phyloP scores from a whole-genome alignment of 2,329 filamentous ascomycete species.

The Aspergillus flavus region DNA sequence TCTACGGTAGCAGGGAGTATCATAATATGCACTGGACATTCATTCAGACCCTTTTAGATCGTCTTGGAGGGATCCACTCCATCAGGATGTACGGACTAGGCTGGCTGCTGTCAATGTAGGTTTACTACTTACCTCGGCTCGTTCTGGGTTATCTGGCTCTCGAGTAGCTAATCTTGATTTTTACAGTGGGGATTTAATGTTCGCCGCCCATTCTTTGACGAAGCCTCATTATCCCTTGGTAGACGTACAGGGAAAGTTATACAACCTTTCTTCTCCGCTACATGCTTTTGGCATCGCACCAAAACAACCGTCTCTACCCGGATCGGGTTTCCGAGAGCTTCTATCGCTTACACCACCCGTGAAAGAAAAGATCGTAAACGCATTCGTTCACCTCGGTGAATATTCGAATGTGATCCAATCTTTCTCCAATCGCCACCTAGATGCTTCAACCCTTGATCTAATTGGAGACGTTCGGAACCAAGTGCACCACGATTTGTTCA shows the following conservation, averaged over 20 bases:
- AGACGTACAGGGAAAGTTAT: background rate
- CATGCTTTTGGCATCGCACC: background rate
- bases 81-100: slow-evolving; percentile 6
- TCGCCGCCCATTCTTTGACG: slow-evolving; percentile 1
- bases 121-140: no score
- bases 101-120: slow-evolving; percentile 4
- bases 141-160: background rate
- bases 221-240: slow-evolving; percentile 12
- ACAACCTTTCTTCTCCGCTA: background rate
- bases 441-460: background rate
- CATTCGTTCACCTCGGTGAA: slow-evolving; percentile 11
- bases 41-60: slow-evolving; percentile 6
- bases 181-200: slow-evolving; percentile 8
- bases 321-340: slow-evolving; percentile 6
- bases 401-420: slow-evolving; percentile 5
- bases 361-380: background rate
- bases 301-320: background rate
- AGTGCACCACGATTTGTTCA: slow-evolving; percentile 7
- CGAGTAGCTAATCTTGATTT: background rate
- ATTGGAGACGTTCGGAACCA: slow-evolving; percentile 7
- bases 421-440: background rate
- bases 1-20: slow-evolving; percentile 15
- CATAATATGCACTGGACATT: slow-evolving; percentile 11
- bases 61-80: slow-evolving; percentile 8
- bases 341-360: slow-evolving; percentile 6